Base-by-base conservation (phyloP, 768 basidiomycete species). In the Rhodotorula diobovata region DNA sequence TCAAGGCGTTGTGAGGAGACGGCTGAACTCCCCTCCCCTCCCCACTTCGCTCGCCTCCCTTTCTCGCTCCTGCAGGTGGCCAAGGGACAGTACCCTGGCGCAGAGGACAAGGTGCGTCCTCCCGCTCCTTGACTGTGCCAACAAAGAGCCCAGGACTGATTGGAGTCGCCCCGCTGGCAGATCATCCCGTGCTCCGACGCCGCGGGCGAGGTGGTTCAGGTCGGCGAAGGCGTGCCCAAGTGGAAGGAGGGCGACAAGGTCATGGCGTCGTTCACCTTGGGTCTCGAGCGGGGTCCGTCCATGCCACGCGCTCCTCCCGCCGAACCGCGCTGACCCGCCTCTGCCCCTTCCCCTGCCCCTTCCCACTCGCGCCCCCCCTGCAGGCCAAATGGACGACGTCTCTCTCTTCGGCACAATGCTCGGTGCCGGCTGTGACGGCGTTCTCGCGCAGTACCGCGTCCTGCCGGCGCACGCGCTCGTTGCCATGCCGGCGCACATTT, bases 401-500 rank as follows among this genome's bases (percentile, higher is more conserved):
- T 8, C 58, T 7, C 15, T 59, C 4, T 59, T 59, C 30, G 41
- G 28, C 10, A 45, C 14, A 25, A 30, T 55, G 30, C 66, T 73
- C 43, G 75, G 75, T 15, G 71, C 50, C 1, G 62, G 61, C 8
- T 58, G 62, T 18, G 63, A 75, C 54, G 76, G 74, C 28, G 84
- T 86, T 1, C 76, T 88, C 69, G 84, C 84, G 2, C 82, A 87
- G 55, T 63, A 65, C 63, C 41, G 55, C 37, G 14, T 65, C 55
- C 48, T 87, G 67, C 83, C 83, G 16, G 82, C 53, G 20, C 35
- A 67, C 41, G 68, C 79, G 76, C 80, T 88, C 55, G 83, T 88
- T 43, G 73, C 77, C 51, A 81, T 87, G 71, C 86, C 88, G 0
- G 78, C 83, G 25, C 84, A 87, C 76, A 81, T 88, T 35, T 84